These are phyloP conservation scores for Trametes pubescens DNA, from an alignment of 1,284 basidiomycete genomes.

Conservation along the genomic window DNA sequence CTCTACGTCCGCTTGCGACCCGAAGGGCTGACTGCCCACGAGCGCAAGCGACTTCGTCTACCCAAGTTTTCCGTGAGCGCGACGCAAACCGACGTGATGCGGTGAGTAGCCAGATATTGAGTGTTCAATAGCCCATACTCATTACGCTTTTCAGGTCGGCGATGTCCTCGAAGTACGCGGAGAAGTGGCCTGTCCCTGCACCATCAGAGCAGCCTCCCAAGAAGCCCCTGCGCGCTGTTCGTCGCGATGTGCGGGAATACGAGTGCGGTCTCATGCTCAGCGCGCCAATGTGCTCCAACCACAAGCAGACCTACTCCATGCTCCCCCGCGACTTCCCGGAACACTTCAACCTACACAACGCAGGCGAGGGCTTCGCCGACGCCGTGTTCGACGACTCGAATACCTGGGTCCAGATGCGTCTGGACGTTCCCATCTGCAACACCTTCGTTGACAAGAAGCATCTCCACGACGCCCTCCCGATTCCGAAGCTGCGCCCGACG, in stretches of 20 bases:
- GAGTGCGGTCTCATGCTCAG: conserved; percentile 55
- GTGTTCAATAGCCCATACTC: not conserved
- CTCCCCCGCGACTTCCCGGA: conserved; percentile 54
- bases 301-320: conserved; percentile 59
- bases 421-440: conserved; percentile 29
- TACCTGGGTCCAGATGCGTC: conserved; percentile 28
- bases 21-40: conserved; percentile 52
- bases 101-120: conserved; percentile 50
- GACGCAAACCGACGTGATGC: conserved; percentile 68
- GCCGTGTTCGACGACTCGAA: conserved; percentile 35
- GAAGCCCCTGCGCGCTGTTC: conserved; percentile 51
- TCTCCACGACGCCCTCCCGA: conserved; percentile 32
- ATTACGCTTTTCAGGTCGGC: conserved; percentile 45
- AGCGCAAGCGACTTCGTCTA: conserved; percentile 61
- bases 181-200: conserved; percentile 63
- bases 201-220: conserved; percentile 66
- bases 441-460: conserved; percentile 28
- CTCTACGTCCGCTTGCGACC: conserved; percentile 69
- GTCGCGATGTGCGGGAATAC: conserved; percentile 51
- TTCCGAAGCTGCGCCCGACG: conserved; percentile 58
- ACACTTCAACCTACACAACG: conserved; percentile 50
- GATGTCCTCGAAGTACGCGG: conserved; percentile 49
- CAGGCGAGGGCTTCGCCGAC: conserved; percentile 51
- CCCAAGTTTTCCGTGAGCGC: conserved; percentile 62
- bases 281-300: conserved; percentile 35